Base-by-base conservation (phyloP, 768 basidiomycete genomes). In the Scleroderma bovista region DNA sequence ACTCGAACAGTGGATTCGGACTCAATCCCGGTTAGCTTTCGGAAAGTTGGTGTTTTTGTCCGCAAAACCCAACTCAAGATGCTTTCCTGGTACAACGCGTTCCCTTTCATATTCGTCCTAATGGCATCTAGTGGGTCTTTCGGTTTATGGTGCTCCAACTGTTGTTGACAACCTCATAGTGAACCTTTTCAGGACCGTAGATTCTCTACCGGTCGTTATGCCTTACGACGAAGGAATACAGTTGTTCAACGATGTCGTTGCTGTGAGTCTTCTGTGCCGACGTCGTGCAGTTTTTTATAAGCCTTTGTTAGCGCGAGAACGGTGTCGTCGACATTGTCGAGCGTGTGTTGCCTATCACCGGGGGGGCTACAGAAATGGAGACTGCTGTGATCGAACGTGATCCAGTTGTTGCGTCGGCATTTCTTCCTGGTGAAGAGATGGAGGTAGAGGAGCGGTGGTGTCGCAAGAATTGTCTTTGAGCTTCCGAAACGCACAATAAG, bases 391-490 rank as follows among this genome's bases (percentile, higher is more conserved):
- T n/a, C n/a, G 51, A 34, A 47, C 47, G 51, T 32, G 51, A 41
- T 7, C 43, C 52, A 20, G 29, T 46, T 36, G 50, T 19, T 19
- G 33, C 23, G 16, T 32, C 43, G 20, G 51, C 47, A 19, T 43
- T 44, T 16, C 43, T 17, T 42, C 47, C 51, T 3, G 43, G 36
- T 19, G 34, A 49, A 48, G 44, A 46, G 15, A 23, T 16, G 16
- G 29, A 44, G 37, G 44, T 57, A 6, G 50, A 46, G 23, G 47
- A 26, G 36, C 49, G 56, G 6, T 44, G 51, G 16, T 57, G 56
- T 34, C 56, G 56, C 26, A 55, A 36, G 40, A 46, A 50, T 16
- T 55, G 53, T 29, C 48, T 57, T 41, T 57, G 43, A 51, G 19
- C 24, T 39, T 43, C 41, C 17, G 41, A 23, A 26, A 43, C 16